Evolutionary conservation across 768 basidiomycete genomes (phyloP).

Genomic region (Tubosaeta brunneosetosa): DNA sequence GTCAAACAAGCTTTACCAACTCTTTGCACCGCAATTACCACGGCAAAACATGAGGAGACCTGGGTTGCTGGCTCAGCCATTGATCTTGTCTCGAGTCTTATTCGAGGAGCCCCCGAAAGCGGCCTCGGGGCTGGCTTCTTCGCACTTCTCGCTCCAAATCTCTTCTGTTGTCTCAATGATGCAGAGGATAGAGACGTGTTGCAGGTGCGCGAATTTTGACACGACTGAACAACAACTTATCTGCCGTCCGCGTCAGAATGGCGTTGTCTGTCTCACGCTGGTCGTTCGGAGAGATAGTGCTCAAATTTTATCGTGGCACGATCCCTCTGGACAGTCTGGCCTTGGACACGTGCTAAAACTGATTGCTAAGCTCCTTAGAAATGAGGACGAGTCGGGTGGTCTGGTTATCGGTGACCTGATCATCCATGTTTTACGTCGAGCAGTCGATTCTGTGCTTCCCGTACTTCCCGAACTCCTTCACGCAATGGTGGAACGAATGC

Average conservation of each 20-base stretch:
- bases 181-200: conserved; percentile 86
- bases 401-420: conserved; percentile 93
- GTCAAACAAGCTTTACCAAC: conserved; percentile 70
- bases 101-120: conserved; percentile 56
- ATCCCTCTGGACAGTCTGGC: conserved; percentile 63
- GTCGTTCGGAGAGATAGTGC: conserved; percentile 83
- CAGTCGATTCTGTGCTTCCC: conserved; percentile 74
- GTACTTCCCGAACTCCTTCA: conserved; percentile 84
- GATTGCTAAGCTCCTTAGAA: conserved; percentile 72
- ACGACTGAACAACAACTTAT: background rate
- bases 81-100: conserved; percentile 71
- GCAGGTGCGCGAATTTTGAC: conserved; percentile 45
- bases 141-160: conserved; percentile 60
- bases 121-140: conserved; percentile 83
- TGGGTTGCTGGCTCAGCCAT: conserved; percentile 79
- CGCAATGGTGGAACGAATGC: conserved; percentile 79
- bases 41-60: conserved; percentile 56
- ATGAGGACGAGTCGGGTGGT: conserved; percentile 87
- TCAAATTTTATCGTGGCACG: conserved; percentile 76
- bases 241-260: conserved; percentile 51
- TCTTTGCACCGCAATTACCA: conserved; percentile 60
- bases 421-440: conserved; percentile 83
- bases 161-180: conserved; percentile 64
- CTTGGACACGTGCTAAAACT: conserved; percentile 70
- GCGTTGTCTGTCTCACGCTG: conserved; percentile 73